Conservation (phyloP, 305 asterid genomes). For the Solanum hybrid region DNA sequence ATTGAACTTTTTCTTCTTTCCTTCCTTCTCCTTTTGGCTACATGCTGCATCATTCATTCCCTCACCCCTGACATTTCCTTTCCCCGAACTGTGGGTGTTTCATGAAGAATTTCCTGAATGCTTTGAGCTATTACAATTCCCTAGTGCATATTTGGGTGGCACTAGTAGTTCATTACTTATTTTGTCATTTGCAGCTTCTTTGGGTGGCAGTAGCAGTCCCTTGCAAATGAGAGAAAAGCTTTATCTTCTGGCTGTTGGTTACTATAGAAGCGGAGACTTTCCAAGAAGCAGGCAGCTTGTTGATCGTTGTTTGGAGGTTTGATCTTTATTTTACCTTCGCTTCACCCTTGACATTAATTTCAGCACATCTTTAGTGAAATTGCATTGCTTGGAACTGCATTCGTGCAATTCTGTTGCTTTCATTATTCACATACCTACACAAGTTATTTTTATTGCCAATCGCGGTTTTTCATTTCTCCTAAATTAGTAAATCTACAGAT, state of each 20-base stretch:
- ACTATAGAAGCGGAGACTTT: constrained; percentile 62
- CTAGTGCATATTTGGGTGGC: background rate
- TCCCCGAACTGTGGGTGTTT: background rate
- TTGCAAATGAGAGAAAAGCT: constrained; percentile 42
- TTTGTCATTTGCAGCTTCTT: constrained; percentile 39
- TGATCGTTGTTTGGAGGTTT: constrained; percentile 69
- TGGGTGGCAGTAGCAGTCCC: constrained; percentile 36
- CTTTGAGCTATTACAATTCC: background rate
- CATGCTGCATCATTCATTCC: background rate
- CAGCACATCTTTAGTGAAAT: background rate
- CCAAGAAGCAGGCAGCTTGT: constrained; percentile 65
- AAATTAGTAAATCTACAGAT: constrained; percentile 14
- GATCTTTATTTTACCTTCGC: background rate
- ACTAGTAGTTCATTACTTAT: constrained; percentile 6
- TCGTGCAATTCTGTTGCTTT: background rate
- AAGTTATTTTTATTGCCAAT: background rate
- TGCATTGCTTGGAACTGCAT: background rate
- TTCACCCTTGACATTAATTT: background rate
- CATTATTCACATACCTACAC: background rate
- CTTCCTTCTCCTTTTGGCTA: background rate
- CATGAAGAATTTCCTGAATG: background rate
- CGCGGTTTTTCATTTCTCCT: background rate
- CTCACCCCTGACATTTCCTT: background rate
- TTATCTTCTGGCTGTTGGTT: constrained; percentile 74
- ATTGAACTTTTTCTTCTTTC: background rate